Base-by-base conservation (phyloP, 305 asterid genomes). In the Solanum aculeatissimum region DNA sequence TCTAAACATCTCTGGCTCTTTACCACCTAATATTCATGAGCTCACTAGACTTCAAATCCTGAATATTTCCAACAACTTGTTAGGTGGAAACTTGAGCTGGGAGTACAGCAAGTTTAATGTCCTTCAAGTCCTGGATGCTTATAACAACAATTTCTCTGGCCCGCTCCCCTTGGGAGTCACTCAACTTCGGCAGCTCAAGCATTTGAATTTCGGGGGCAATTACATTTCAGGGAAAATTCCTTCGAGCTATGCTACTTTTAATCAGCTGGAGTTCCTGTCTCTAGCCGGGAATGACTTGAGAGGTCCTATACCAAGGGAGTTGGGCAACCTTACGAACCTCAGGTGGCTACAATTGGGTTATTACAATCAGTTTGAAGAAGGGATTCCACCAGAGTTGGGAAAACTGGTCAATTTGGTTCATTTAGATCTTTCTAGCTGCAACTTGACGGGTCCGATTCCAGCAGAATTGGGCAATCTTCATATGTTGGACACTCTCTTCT, bases 181-280 rank as follows among this genome's bases (percentile, higher is more conserved):
- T 84, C 49, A 88, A 70, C 89, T 91, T 72, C 65, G 81, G 72
- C 87, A 83, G 51, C 89, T 93, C 82, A 89, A 90, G 83, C 87
- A 90, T 85, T 89, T 93, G 78, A 91, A 91, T 83, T 84, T 93
- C 23, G 93, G 96, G 6, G 94, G 96, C 12, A 93, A 93, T 47
- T 93, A 89, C 51, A 89, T 93, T 83, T 80, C 91, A 0, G 93
- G 94, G 35, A 60, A 35, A 25, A 89, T 93, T 27, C 94, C 93
- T 32, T 32, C 81, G 25, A 85, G 89, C 80, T 90, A 89, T 85
- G 93, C 93, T 60, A 77, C 84, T 78, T 84, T 91, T 25, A 83
- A 84, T 55, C 71, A 86, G 72, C 92, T 92, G 58, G 89, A 80
- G 57, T 92, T 86, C 85, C 88, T 93, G 27, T 91, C 93, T 35